Percentiles rank a stretch among this genome's conserved stretches.
These are phyloP conservation scores for Penicillium fimorum DNA, from an alignment of 495 filamentous ascomycete species.

Conservation along the genomic window DNA sequence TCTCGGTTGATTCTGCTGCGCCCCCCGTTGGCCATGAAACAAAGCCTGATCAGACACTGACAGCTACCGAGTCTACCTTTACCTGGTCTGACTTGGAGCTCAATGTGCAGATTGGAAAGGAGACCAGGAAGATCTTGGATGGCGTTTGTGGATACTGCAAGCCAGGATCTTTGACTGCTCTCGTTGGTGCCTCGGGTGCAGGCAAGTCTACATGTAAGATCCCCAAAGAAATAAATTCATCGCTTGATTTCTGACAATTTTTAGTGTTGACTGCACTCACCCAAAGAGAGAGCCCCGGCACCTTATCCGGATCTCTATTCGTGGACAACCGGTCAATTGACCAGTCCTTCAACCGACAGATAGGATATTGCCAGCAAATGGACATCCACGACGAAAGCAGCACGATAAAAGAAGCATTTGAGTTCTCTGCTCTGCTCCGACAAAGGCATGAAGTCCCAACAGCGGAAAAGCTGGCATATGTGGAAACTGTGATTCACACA, in stretches of 20 bases:
- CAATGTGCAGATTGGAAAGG: constrained; percentile 65
- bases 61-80: constrained; percentile 49
- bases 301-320: constrained; percentile 68
- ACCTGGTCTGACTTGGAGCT: constrained; percentile 55
- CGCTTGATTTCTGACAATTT: neutral
- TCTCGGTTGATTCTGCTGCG: constrained; percentile 19
- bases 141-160: constrained; percentile 73
- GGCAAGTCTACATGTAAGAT: constrained; percentile 77
- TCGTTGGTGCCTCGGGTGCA: constrained; percentile 83
- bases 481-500: constrained; percentile 74
- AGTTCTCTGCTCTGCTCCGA: constrained; percentile 80
- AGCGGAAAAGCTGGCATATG: constrained; percentile 76
- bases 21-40: constrained; percentile 18
- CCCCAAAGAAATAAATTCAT: neutral
- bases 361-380: constrained; percentile 81
- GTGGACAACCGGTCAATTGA: constrained; percentile 68
- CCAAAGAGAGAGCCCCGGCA: constrained; percentile 70
- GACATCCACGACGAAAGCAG: constrained; percentile 82
- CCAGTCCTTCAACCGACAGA: constrained; percentile 73
- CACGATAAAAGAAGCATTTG: constrained; percentile 81
- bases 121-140: constrained; percentile 64
- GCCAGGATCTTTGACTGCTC: constrained; percentile 73
- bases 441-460: constrained; percentile 65
- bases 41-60: constrained; percentile 32
- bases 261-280: constrained; percentile 74